Conservation (phyloP, 1,284 basidiomycete genomes). For the Flammula alnicola region DNA sequence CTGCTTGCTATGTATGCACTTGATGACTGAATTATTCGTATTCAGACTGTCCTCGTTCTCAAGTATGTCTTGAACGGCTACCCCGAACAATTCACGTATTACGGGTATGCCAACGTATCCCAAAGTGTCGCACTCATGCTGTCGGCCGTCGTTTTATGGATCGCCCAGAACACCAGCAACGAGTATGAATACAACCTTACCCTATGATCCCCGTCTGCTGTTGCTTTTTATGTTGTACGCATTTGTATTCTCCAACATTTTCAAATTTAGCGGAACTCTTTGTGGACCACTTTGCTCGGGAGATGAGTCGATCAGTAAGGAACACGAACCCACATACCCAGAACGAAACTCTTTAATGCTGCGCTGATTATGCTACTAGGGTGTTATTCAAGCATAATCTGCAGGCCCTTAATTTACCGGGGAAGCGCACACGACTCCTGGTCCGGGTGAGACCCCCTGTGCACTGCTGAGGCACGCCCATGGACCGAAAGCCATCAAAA, state of each 20-base stretch:
- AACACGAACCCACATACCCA: too few species aligned
- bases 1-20: background rate
- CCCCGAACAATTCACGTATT: conserved; percentile 83
- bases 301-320: too few species aligned
- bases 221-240: conserved; percentile 5
- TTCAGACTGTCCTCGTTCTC: conserved; percentile 85
- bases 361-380: too few species aligned
- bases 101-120: conserved; percentile 93
- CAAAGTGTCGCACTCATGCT: conserved; percentile 94
- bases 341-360: too few species aligned
- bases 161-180: conserved; percentile 77
- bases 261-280: conserved; percentile 1
- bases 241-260: background rate
- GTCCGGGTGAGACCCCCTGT: too few species aligned
- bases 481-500: too few species aligned
- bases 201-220: conserved; percentile 45
- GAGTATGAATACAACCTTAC: conserved; percentile 92
- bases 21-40: background rate
- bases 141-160: conserved; percentile 85
- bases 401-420: too few species aligned
- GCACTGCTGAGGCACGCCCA: too few species aligned
- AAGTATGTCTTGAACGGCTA: conserved; percentile 88
- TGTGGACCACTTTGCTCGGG: too few species aligned
- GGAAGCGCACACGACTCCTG: too few species aligned
- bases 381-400: too few species aligned